Conservation (phyloP, 208 protist genomes). For the Herpetomonas muscarum region DNA sequence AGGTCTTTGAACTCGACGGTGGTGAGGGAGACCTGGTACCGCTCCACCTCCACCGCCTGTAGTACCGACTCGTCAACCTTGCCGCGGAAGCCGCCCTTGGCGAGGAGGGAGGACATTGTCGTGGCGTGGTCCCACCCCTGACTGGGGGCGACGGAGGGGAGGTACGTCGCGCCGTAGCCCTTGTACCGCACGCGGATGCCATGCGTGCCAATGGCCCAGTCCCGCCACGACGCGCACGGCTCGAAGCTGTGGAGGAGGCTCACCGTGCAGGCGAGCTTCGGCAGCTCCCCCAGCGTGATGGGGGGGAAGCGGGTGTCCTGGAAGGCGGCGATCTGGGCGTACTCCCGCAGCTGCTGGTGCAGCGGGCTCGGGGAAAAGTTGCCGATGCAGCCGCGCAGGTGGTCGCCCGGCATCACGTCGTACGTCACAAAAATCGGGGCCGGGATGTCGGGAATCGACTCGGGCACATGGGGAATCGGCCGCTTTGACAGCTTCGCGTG, state of each 20-base stretch:
- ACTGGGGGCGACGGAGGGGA: slow-evolving; percentile 74
- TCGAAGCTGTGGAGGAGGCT: slow-evolving; percentile 85
- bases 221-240: slow-evolving; percentile 56
- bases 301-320: slow-evolving; percentile 75
- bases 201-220: slow-evolving; percentile 81
- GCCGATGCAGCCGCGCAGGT: slow-evolving; percentile 83
- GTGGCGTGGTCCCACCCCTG: slow-evolving; percentile 69
- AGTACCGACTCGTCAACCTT: slow-evolving; percentile 49
- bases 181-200: slow-evolving; percentile 68
- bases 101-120: slow-evolving; percentile 57
- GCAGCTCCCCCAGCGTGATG: slow-evolving; percentile 57
- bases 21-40: slow-evolving; percentile 73
- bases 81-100: slow-evolving; percentile 70
- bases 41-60: slow-evolving; percentile 37
- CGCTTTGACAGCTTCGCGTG: slow-evolving; percentile 30
- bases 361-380: slow-evolving; percentile 62
- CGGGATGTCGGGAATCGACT: slow-evolving; percentile 53
- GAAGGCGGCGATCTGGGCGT: slow-evolving; percentile 65
- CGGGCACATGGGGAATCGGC: slow-evolving; percentile 27
- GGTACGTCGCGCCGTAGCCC: slow-evolving; percentile 65
- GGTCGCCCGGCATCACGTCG: slow-evolving; percentile 39
- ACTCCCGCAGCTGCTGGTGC: slow-evolving; percentile 60
- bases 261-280: slow-evolving; percentile 64
- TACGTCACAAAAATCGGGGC: slow-evolving; percentile 80
- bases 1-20: slow-evolving; percentile 34